These are phyloP conservation scores for Ceratopteris richardii DNA, from an alignment of 75 land plant species.

Conservation along the genomic window DNA sequence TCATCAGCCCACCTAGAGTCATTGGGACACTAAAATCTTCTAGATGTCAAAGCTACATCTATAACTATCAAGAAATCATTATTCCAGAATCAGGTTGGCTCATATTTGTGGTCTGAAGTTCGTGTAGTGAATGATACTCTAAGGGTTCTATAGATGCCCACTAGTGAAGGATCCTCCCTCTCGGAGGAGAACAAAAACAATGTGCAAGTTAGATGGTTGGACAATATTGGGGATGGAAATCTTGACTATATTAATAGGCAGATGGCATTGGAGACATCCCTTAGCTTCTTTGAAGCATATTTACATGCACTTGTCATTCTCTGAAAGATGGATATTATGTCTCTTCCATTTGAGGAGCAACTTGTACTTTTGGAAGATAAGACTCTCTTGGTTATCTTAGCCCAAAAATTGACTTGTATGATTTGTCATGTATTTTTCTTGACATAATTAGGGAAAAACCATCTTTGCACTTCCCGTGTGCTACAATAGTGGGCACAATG, in stretches of 20 bases:
- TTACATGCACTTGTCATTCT: slow-evolving; percentile 21
- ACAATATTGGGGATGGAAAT: not conserved
- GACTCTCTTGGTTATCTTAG: slow-evolving; percentile 14
- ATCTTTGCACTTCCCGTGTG: not conserved
- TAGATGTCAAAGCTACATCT: no score
- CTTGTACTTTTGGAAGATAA: slow-evolving; percentile 10
- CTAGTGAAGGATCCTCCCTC: no score
- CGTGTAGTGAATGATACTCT: no score
- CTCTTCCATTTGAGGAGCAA: slow-evolving; percentile 11
- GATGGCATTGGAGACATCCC: slow-evolving; percentile 21
- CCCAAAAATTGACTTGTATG: not conserved
- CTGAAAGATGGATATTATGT: slow-evolving; percentile 15
- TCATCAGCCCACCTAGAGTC: no score
- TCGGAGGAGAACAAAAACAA: no score
- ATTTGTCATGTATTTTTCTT: not conserved
- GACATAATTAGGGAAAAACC: not conserved
- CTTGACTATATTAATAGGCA: slow-evolving; percentile 5
- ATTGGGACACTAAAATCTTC: no score
- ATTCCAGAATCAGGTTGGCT: no score
- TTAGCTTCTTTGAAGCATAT: slow-evolving; percentile 31
- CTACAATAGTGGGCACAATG: slow-evolving; percentile 7
- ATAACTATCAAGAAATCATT: no score
- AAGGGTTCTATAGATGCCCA: no score
- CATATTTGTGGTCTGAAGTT: no score
- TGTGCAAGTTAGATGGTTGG: not conserved